Base-by-base conservation (phyloP, 805 yeast genomes). In the Starmerella etchellsii region DNA sequence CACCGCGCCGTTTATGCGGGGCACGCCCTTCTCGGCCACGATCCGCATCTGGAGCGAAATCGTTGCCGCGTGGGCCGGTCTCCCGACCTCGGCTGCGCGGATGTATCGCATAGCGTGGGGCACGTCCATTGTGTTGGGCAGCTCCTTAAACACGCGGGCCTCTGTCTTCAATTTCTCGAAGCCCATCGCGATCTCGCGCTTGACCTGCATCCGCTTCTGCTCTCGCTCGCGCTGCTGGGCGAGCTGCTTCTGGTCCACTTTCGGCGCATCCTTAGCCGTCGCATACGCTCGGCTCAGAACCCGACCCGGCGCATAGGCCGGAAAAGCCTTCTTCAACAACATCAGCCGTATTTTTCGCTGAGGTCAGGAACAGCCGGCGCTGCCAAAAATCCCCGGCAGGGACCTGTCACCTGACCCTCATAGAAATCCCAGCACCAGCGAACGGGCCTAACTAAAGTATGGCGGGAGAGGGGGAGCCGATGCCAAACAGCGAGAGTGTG, bases 51-150 rank as follows among this genome's bases (percentile, higher is more conserved):
- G 73, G 40, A 81, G 60, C 15, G 81, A 66, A 31, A 88, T 66
- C 20, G 87, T 78, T 19, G 88, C 76, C 51, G 76, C 75, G n/a
- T 70, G 63, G 4, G 69, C 64, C 2, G 88, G 74, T 55, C 81
- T 74, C 4, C 98, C 97, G 4, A 85, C 93, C 60, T 85, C 95
- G 4, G 85, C 74, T 0, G 97, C 95, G 48, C 95, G 69, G 42
- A 88, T 57, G 55, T 76, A 85, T 52, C 81, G 70, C 59, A 84
- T 60, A 1, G 96, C 95, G 24, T 64, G 60, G 5, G 81, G 73
- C 7, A 84, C 67, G 37, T 73, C 76, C 80, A 81, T 74, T 55
- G 74, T 78, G 40, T 80, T 64, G 1, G 87, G 87, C 48, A 61
- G 57, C 50, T 62, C 43, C 68, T 69, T 46, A 58, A 77, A 55